Evolutionary conservation across 169 alveolate genomes (phyloP), one percentile per base, ranked within the genome.

Genomic region (Theileria parva): DNA sequence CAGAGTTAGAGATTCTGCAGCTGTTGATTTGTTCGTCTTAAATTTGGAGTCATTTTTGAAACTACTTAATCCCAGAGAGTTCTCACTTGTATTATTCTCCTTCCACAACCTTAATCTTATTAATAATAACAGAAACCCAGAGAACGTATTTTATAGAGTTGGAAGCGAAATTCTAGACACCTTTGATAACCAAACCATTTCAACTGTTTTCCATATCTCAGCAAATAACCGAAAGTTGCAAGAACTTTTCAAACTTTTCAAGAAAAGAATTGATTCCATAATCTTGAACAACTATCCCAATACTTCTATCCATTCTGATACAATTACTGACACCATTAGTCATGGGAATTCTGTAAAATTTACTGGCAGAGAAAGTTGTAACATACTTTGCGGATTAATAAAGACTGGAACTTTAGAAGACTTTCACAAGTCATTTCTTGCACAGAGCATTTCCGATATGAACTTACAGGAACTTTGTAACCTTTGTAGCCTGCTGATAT

Each of bases 391-490:
- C 34, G 77, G 85, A 0, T 64, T 73, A 30, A 11, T 83, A 7
- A 83, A 74, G 83, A 75, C 77, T 7, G 64, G 70, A 17, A 11
- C 60, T 17, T 83, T 81, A 79, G 67, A 59, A 17, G 72, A 76
- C 21, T 17, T 34, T 2, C 50, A 64, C 32, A 55, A 55, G 28
- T 12, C 32, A n/a, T 50, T 72, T 59, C 77, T 83, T n/a, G 76
- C 25, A 21, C 6, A 44, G 13, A 59, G 72, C 19, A 19, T 74
- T 34, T 75, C 86, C 0, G 61, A 63, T 55, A 83, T 83, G 89
- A 83, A 83, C 63, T 66, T 80, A 13, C 89, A 77, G 76, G 89
- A 83, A 37, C 17, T 83, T 19, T 83, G 89, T 64, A 83, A 83
- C 59, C 74, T 83, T 7, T 67, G 55, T 17, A 75, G 77, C 65